phyloP scores from a whole-genome alignment of 163 green algal genomes.

The Chloromonas sp. region DNA sequence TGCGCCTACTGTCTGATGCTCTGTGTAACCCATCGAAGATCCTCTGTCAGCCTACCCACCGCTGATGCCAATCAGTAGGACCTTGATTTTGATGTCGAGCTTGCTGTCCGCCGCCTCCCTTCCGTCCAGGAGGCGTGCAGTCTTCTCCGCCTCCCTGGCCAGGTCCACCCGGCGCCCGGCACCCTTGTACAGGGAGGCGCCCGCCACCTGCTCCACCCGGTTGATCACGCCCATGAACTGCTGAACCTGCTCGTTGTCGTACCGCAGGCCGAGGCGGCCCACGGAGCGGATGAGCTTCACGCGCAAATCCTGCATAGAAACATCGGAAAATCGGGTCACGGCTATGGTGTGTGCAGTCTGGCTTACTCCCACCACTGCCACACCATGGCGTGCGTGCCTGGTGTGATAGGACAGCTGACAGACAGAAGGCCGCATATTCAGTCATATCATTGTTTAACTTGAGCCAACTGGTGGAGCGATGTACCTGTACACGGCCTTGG shows the following conservation, averaged over 20 bases:
- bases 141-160: slow-evolving; percentile 9
- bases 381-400: too few species aligned
- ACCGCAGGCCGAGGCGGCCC: slow-evolving; percentile 32
- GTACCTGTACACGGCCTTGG: slow-evolving; percentile 29
- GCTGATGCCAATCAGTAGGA: slow-evolving; percentile 53
- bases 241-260: background rate
- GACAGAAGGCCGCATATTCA: too few species aligned
- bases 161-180: slow-evolving; percentile 12
- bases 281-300: slow-evolving; percentile 40
- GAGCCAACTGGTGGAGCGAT: too few species aligned
- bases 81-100: slow-evolving; percentile 28
- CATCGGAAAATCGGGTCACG: too few species aligned
- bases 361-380: too few species aligned
- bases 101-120: slow-evolving; percentile 5
- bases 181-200: slow-evolving; percentile 29
- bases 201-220: slow-evolving; percentile 30
- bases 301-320: slow-evolving; percentile 21
- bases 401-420: too few species aligned
- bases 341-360: too few species aligned
- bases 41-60: slow-evolving; percentile 14
- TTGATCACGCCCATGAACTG: slow-evolving; percentile 23
- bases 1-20: too few species aligned
- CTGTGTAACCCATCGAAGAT: too few species aligned
- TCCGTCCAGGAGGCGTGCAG: slow-evolving; percentile 21
- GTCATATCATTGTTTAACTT: too few species aligned